Conservation (phyloP, 208 protist species). For the Crithidia bombi region DNA sequence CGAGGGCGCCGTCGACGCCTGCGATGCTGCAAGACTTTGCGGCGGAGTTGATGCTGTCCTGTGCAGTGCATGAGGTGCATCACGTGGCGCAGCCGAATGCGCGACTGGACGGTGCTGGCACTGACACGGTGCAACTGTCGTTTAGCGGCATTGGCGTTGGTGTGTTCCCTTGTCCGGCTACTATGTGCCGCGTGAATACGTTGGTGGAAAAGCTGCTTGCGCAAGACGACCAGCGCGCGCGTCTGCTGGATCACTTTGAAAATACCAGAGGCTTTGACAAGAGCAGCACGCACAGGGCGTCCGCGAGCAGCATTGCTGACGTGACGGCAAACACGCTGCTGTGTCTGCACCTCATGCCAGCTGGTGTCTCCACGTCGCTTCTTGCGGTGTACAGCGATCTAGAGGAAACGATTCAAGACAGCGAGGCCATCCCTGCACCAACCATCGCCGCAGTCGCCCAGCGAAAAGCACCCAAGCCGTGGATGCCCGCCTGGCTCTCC, state of each 20-base stretch:
- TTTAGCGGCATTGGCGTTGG: slow-evolving; percentile 33
- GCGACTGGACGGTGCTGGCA: neutral
- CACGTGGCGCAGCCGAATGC: neutral
- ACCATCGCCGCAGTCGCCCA: too few relatives aligned
- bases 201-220: neutral
- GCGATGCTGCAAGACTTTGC: slow-evolving; percentile 16
- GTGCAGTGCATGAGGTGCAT: slow-evolving; percentile 10
- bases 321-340: neutral
- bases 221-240: neutral
- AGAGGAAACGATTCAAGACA: neutral
- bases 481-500: too few relatives aligned
- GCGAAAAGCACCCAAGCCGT: neutral
- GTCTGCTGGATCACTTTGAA: neutral
- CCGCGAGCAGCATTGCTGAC: neutral
- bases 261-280: neutral
- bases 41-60: slow-evolving; percentile 31
- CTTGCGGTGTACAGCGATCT: slow-evolving; percentile 1
- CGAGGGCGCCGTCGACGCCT: neutral
- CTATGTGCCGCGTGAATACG: neutral
- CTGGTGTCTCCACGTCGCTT: slow-evolving; percentile 5
- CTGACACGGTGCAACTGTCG: slow-evolving; percentile 11
- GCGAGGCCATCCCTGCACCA: neutral
- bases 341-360: slow-evolving; percentile 19
- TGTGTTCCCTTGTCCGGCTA: slow-evolving; percentile 24
- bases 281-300: neutral